Percentiles rank a stretch among this genome's conserved stretches.
Conservation (phyloP, 2,329 filamentous ascomycete genomes). For the Coniosporium tulheliwenetii region DNA sequence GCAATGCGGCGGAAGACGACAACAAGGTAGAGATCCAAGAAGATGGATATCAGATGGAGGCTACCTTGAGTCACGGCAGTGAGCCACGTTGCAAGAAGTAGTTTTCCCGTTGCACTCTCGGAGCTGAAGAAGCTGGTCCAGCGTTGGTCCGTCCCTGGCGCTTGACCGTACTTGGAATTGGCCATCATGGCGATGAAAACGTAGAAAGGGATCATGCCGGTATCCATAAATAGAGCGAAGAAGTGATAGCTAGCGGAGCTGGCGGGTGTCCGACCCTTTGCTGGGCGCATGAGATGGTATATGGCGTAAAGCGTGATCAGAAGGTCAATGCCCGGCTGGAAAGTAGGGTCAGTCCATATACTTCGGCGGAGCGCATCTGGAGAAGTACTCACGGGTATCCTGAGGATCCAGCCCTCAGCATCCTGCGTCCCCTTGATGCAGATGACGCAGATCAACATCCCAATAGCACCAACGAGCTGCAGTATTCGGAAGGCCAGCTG, state of each 20-base stretch:
- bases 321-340: conserved; percentile 59
- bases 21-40: conserved; percentile 59
- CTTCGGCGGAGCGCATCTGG: neutral
- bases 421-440: conserved; percentile 53
- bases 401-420: conserved; percentile 57
- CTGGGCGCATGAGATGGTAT: conserved; percentile 60
- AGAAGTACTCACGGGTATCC: conserved; percentile 48
- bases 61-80: conserved; percentile 46
- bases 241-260: conserved; percentile 82
- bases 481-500: conserved; percentile 55
- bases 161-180: conserved; percentile 34
- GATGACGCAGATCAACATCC: conserved; percentile 60
- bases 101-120: conserved; percentile 36
- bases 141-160: conserved; percentile 24
- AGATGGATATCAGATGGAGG: conserved; percentile 55
- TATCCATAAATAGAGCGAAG: conserved; percentile 63
- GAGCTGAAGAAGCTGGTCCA: conserved; percentile 58
- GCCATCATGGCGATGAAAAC: conserved; percentile 41
- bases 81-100: conserved; percentile 55
- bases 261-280: conserved; percentile 55
- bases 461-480: conserved; percentile 53
- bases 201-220: conserved; percentile 47
- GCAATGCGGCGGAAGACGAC: conserved; percentile 71
- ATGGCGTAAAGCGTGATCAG: conserved; percentile 61
- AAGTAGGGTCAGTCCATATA: neutral